phyloP scores from a whole-genome alignment of 176 grass and related monocot species.

The Raddia guianensis region DNA sequence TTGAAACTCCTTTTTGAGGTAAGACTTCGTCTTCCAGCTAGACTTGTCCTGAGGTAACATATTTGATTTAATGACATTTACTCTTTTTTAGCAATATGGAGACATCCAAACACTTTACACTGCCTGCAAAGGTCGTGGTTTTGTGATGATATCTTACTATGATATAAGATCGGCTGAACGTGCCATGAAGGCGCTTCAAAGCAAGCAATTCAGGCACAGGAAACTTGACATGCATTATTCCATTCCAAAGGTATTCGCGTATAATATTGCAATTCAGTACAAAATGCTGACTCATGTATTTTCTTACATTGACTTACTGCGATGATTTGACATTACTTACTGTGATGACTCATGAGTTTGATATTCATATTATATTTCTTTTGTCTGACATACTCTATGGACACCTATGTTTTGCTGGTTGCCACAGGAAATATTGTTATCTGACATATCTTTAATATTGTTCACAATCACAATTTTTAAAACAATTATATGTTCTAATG shows the following conservation, averaged over 20 bases:
- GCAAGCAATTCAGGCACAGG: constrained; percentile 63
- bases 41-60: background rate
- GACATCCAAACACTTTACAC: constrained; percentile 74
- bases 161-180: constrained; percentile 79
- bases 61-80: constrained; percentile 34
- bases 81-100: constrained; percentile 76
- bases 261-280: constrained; percentile 5
- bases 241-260: constrained; percentile 67
- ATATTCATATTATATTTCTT: constrained; percentile 23
- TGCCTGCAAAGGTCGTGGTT: constrained; percentile 81
- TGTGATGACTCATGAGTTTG: background rate
- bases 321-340: constrained; percentile 28
- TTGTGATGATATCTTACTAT: constrained; percentile 93
- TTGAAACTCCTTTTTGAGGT: constrained; percentile 82
- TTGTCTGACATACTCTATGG: background rate
- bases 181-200: constrained; percentile 79
- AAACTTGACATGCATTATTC: constrained; percentile 89
- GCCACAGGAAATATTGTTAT: constrained; percentile 4
- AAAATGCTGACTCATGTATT: background rate
- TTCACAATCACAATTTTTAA: background rate
- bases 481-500: constrained; percentile 18
- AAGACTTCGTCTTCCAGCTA: constrained; percentile 22
- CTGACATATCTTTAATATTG: constrained; percentile 16
- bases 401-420: background rate
- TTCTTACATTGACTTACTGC: background rate